Percentiles rank a stretch among this genome's conserved stretches.
These are phyloP conservation scores for Dactylonectria estremocensis DNA, from an alignment of 2,329 filamentous ascomycete genomes.

Conservation along the genomic window DNA sequence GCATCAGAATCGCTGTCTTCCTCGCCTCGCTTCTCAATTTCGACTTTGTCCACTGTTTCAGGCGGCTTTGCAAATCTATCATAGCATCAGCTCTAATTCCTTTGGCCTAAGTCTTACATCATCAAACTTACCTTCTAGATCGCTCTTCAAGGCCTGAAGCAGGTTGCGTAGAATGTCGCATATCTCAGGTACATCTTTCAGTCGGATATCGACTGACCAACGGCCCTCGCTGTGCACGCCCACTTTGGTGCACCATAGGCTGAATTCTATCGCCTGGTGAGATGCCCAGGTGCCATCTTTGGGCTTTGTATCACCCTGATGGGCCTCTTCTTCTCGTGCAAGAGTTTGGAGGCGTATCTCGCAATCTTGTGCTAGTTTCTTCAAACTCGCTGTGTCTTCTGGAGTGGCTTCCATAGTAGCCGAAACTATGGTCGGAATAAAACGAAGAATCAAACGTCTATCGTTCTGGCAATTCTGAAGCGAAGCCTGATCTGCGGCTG, in stretches of 20 bases:
- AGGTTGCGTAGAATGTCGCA: background rate
- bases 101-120: background rate
- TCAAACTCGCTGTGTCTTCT: background rate
- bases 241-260: background rate
- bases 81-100: background rate
- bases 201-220: background rate
- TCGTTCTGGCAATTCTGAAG: background rate
- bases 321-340: background rate
- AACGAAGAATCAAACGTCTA: too few species aligned
- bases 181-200: background rate
- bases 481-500: background rate
- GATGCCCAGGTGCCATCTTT: background rate
- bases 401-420: background rate
- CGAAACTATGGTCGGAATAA: background rate
- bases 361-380: background rate
- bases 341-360: background rate
- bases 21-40: background rate
- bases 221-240: background rate
- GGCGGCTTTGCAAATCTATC: background rate
- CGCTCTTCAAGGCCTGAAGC: background rate
- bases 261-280: background rate
- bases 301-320: background rate
- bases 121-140: background rate
- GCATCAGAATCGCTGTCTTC: background rate
- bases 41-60: background rate